Percentiles rank a stretch among this genome's conserved stretches.
Evolutionary conservation across 108 stramenopile genomes (phyloP).

Genomic region (Aurantiochytrium sp.): DNA sequence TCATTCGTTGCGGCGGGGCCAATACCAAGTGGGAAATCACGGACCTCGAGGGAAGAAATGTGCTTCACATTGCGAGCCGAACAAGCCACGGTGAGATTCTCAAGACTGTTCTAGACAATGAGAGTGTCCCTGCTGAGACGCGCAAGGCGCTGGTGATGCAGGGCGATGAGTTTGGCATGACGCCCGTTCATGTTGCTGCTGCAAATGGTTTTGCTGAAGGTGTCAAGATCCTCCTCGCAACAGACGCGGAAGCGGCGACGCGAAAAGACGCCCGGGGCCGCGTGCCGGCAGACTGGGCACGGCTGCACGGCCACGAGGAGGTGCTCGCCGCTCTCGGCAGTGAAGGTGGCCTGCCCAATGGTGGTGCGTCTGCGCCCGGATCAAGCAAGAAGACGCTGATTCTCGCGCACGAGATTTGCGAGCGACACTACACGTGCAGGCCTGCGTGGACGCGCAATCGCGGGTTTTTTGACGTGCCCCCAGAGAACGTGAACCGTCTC

Average conservation of each 20-base stretch:
- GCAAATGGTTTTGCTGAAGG: neutral
- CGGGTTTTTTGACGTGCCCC: neutral
- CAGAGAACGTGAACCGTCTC: slow-evolving; percentile 16
- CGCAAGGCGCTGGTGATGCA: neutral
- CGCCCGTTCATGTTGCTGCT: neutral
- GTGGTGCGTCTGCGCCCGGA: neutral
- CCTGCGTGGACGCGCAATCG: neutral
- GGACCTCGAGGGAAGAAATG: neutral
- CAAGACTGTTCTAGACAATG: neutral
- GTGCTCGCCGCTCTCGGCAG: neutral
- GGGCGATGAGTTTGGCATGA: neutral
- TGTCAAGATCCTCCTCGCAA: neutral
- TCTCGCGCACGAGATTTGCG: neutral
- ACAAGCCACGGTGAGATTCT: neutral
- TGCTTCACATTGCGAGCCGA: neutral
- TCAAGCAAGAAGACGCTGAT: neutral
- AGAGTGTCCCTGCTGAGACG: neutral
- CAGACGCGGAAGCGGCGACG: neutral
- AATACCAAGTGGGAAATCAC: neutral
- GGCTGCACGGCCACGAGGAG: neutral
- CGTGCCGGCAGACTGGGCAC: neutral
- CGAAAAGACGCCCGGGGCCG: neutral
- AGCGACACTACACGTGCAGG: neutral
- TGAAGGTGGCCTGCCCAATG: neutral
- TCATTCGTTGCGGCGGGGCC: neutral